Conservation (phyloP, 495 filamentous ascomycete species). For the Aspergillus diversus region DNA sequence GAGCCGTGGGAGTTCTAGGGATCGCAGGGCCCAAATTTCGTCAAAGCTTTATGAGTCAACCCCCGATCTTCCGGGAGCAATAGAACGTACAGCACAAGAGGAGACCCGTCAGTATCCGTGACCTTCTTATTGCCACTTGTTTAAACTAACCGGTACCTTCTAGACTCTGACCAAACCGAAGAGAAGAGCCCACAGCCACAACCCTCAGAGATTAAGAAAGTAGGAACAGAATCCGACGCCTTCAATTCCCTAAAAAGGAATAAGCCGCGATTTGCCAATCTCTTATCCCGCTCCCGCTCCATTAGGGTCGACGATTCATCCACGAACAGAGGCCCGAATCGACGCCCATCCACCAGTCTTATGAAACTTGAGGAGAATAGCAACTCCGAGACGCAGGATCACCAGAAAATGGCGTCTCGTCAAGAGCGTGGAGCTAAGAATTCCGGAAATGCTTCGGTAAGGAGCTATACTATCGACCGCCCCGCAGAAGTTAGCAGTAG, state of each 20-base stretch:
- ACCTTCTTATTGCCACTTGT: background rate
- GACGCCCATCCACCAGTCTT: conserved; percentile 50
- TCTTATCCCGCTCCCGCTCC: conserved; percentile 70
- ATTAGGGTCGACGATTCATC: conserved; percentile 58
- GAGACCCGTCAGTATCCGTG: conserved; percentile 36
- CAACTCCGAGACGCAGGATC: conserved; percentile 30
- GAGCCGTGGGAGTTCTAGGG: conserved; percentile 49
- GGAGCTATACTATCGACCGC: conserved; percentile 69
- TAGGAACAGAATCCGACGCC: conserved; percentile 35
- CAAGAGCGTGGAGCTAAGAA: conserved; percentile 64
- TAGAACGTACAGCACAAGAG: conserved; percentile 34
- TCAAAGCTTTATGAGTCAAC: conserved; percentile 46
- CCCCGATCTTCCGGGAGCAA: conserved; percentile 42
- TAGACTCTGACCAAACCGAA: conserved; percentile 24
- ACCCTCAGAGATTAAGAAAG: conserved; percentile 32
- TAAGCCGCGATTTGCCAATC: conserved; percentile 56
- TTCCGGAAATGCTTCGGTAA: conserved; percentile 62
- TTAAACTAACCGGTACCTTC: conserved; percentile 17
- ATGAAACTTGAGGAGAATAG: conserved; percentile 46
- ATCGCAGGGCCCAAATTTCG: conserved; percentile 39
- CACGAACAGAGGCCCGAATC: conserved; percentile 34
- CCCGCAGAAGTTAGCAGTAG: conserved; percentile 36
- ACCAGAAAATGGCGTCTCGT: conserved; percentile 62
- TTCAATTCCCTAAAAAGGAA: conserved; percentile 40
- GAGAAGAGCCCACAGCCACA: conserved; percentile 34